Evolutionary conservation across 2,329 filamentous ascomycete genomes (phyloP), one percentile per base, ranked within the genome.

Genomic region (Scytalidium sp.): DNA sequence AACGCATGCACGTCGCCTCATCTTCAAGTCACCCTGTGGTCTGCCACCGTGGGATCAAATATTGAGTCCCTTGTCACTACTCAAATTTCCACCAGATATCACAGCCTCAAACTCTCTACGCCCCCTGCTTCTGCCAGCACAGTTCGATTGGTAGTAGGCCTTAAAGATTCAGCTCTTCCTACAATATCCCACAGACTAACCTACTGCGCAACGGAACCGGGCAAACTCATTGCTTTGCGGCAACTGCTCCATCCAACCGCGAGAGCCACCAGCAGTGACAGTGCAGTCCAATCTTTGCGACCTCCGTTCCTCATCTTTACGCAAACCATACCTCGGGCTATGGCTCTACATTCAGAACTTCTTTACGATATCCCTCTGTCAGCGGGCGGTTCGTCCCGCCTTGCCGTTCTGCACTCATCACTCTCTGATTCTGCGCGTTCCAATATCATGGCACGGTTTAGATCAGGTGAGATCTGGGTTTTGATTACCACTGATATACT

Each of bases 241-340:
- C 91, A 97, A 64, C 81, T 99, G 23, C 77, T 97, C 1, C 91
- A 90, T 59, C 92, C 93, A 0, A 80, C 80, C 6, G 75, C 83
- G 1, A 72, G 74, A 10, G 76, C 83, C 0, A 78, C 80, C 9
- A 22, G 74, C 76, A 36, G 11, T 9, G 32, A 36, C 17, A 36
- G 11, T 15, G 6, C 75, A 11, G 51, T 50, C 13, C 49, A 55
- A 45, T 58, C 60, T 19, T 75, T 97, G 42, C 84, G 89, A 1
- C 90, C 94, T 0, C 94, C 94, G 0, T 96, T 97, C 70, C 78
- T 99, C 5, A 87, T 99, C 52, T 99, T 99, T 68, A 94, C 93
- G 0, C 94, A 99, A 71, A 97, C 93, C 1, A 96, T 99, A 50
- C 87, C 92, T 46, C 84, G 94, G 59, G 94, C 94, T 1, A 82